Evolutionary conservation across 805 yeast genomes (phyloP), one percentile per base, ranked within the genome.

Genomic region (Candida gorgasii): DNA sequence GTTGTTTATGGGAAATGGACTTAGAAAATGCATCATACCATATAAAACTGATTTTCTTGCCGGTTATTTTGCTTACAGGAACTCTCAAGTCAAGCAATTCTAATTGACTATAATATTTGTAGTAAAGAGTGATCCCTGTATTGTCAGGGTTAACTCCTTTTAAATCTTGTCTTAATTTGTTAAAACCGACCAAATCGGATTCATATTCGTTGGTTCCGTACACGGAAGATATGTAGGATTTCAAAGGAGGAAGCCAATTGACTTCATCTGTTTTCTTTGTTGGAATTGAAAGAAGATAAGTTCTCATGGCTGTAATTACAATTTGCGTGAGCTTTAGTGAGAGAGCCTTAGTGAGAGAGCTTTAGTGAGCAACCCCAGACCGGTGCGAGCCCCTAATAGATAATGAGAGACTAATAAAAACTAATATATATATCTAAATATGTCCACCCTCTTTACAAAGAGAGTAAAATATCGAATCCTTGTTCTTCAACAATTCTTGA

Each of bases 41-140:
- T 0, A 79, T 73, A 59, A 90, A 92, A 42, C 76, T 73, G 8
- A 84, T 58, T 44, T 73, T 71, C 42, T 61, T 67, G 44, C 53
- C 57, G 38, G 55, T 62, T 47, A 64, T 61, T 45, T 82, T 73
- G 40, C 71, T 72, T 44, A 82, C 73, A 1, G 97, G 93, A 15
- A 92, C 61, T 40, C 97, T 70, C 50, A 88, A 63, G 47, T 86
- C 89, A 36, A 93, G 64, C 9, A 88, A 76, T 55, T 90, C 96
- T 47, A 93, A 61, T 58, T 84, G 93, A 12, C 87, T 86, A 56
- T 82, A 89, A 61, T 92, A 92, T 42, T 76, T 75, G 57, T 78
- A 82, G 49, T 82, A 73, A 14, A 82, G 52, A 47, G 76, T 80
- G 28, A 80, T 64, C 1, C 83, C 79, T 0, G 69, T 65, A 5